Base-by-base conservation (phyloP, 345 rosid genomes). In the Reutealis trisperma region DNA sequence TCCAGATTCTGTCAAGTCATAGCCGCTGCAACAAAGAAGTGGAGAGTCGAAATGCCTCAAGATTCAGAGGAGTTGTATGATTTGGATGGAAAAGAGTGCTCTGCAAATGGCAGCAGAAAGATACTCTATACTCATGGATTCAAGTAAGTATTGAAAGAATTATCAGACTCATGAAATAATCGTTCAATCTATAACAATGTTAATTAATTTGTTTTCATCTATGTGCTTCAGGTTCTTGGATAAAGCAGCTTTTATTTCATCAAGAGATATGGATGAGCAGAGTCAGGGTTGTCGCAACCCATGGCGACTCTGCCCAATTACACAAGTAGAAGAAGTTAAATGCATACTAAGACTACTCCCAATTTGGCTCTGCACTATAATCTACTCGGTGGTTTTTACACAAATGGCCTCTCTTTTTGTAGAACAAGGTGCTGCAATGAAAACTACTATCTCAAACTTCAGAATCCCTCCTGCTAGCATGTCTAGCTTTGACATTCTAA, bases 371-470 rank as follows among this genome's bases (percentile, higher is more conserved):
- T 96, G 99, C 86, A 94, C 99, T 80, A 92, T 96, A 67, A 67
- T 94, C 69, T 96, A 96, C 89, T 96, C 99, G 0, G 98, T 96
- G 1, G 98, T 91, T 73, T 96, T 96, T 84, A 96, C 99, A 6
- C 99, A 96, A 80, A 96, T 96, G 99, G 99, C 99, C 22, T 96
- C 99, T 49, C 87, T 96, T 19, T 96, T 96, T 57, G 99, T 96
- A 22, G 99, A 91, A 84, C 99, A 96, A 91, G 99, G 99, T 10
- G 98, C 97, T 61, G 98, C 97, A 16, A 96, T 96, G 99, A 96
- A 88, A 75, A 96, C 98, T 19, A 81, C 80, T 1, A 61, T 96
- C 72, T 84, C 92, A 4, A 80, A 86, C 73, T 96, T 96, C 88
- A 86, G 79, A 73, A 84, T 96, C 77, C 99, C 99, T 2, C 88